phyloP scores from a whole-genome alignment of 345 rosid genomes.

The Boechera retrofracta region DNA sequence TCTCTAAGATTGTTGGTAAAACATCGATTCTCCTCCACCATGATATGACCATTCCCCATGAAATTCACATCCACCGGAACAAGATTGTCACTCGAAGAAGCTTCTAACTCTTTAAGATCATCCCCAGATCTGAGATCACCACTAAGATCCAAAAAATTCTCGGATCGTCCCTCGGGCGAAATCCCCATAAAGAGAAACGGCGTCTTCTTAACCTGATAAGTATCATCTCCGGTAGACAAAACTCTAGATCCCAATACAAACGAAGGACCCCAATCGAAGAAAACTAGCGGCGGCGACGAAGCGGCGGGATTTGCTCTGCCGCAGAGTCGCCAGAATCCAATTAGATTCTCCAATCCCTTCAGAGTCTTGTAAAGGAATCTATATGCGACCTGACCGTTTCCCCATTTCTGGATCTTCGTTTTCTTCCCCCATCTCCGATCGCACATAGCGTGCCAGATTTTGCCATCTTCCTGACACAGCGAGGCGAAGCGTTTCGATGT shows the following conservation, averaged over 20 bases:
- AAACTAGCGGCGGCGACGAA: constrained; percentile 60
- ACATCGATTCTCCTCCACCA: constrained; percentile 67
- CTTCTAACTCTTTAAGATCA: constrained; percentile 41
- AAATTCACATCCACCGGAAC: constrained; percentile 73
- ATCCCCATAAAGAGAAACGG: constrained; percentile 72
- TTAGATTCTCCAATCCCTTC: constrained; percentile 63
- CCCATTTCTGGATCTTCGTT: constrained; percentile 82
- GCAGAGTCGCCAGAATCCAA: constrained; percentile 94
- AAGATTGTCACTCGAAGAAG: constrained; percentile 48
- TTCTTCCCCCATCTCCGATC: constrained; percentile 74
- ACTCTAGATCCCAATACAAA: constrained; percentile 72
- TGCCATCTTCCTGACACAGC: constrained; percentile 61
- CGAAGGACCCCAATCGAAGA: constrained; percentile 89
- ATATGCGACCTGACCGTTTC: constrained; percentile 62
- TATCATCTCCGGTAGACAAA: constrained; percentile 53
- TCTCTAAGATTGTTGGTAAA: constrained; percentile 27
- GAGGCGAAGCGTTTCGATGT: constrained; percentile 72
- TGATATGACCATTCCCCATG: constrained; percentile 64
- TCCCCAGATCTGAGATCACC: constrained; percentile 47
- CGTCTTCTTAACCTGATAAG: constrained; percentile 53
- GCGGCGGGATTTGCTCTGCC: constrained; percentile 50
- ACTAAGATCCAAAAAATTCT: constrained; percentile 59
- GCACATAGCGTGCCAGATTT: constrained; percentile 82
- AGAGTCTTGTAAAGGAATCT: constrained; percentile 71
- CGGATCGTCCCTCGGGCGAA: constrained; percentile 59